Evolutionary conservation across 257 asterid species (phyloP), one percentile per base, ranked within the genome.

Genomic region (Cordia subcordata): DNA sequence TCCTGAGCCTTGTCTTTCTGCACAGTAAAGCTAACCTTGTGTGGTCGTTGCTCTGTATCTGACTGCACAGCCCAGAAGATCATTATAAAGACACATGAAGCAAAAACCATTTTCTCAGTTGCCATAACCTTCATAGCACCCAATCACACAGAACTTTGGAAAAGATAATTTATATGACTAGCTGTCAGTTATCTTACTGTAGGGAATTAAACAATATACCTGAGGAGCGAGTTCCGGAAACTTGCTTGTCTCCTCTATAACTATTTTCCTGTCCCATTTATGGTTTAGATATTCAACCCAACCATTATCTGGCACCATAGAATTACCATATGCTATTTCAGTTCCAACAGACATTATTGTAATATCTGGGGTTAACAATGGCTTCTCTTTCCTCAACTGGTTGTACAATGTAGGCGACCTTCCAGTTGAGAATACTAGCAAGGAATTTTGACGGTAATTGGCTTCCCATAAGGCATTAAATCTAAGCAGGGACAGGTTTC

Each of bases 261-360:
- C 96, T 45, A 85, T 74, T 69, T 79, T 81, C 62, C 79, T 75
- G 66, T 93, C 97, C 99, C 99, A 93, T 68, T 93, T 93, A 76
- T 86, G 83, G 80, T 93, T 93, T 27, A 93, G 68, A 64, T 45
- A 50, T 44, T 82, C 78, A 75, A 83, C 92, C 99, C 99, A 93
- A 39, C 97, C 95, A 68, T 85, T 80, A 82, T 89, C 99, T 5
- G 97, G 95, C 42, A 75, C 86, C 99, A 93, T 93, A 58, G 94
- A 55, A 78, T 93, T 93, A 44, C 99, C 99, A 49, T 89, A 93
- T 52, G 99, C 81, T 65, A 93, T 89, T 82, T 89, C 99, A 54
- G 99, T 93, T 57, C 99, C 99, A 53, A 93, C 99, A 4, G 99
- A 93, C 95, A 81, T 75, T 67, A 93, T 93, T 21, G 99, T 85